Evolutionary conservation across 352 stramenopile species (phyloP).

Genomic region (Globisporangium rhizosaccharum): DNA sequence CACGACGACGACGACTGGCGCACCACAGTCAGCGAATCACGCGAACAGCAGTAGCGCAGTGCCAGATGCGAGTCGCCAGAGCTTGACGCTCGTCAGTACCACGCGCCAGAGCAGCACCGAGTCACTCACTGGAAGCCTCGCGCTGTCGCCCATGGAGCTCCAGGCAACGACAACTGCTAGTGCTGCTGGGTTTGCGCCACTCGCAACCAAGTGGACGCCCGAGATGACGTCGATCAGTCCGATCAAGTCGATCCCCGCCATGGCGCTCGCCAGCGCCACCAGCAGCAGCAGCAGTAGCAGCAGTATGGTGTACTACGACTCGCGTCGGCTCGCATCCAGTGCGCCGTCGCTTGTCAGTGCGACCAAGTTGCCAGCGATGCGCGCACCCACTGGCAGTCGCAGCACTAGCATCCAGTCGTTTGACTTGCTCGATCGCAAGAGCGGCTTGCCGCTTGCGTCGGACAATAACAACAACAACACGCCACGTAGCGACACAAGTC

Average conservation of each 20-base stretch:
- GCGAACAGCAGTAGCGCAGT: no score
- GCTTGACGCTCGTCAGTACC: no score
- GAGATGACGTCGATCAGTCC: constrained; percentile 7
- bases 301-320: not conserved
- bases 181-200: not conserved
- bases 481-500: not conserved
- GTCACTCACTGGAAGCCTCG: no score
- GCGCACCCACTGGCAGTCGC: no score
- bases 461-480: not conserved
- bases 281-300: not conserved
- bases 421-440: not conserved
- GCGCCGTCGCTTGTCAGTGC: no score
- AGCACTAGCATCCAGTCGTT: not conserved
- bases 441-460: not conserved
- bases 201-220: constrained; percentile 3
- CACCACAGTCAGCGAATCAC: no score
- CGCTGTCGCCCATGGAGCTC: no score
- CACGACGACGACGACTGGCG: not conserved
- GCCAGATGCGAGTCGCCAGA: no score
- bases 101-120: no score
- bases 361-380: no score
- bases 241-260: not conserved
- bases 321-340: no score
- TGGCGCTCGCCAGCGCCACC: not conserved
- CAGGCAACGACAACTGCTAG: not conserved